phyloP scores from a whole-genome alignment of 441 rosid species.

The Pelargonium myrrhifolium region DNA sequence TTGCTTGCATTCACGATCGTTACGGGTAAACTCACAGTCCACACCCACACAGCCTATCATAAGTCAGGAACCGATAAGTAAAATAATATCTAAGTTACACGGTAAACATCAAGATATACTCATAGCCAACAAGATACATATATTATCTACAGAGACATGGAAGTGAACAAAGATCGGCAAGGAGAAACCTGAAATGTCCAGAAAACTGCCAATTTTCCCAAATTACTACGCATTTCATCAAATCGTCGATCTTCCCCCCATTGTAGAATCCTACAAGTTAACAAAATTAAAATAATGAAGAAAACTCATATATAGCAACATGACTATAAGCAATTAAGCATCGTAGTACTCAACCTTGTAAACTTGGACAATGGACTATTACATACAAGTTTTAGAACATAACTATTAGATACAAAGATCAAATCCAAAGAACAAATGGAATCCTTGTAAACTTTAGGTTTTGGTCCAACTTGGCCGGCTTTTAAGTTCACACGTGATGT shows the following conservation, averaged over 20 bases:
- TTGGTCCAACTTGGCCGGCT: no score
- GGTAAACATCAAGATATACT: conserved; percentile 6
- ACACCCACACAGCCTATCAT: conserved; percentile 85
- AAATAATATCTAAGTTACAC: background rate
- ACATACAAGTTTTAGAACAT: no score
- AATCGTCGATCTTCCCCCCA: conserved; percentile 96
- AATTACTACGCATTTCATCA: conserved; percentile 71
- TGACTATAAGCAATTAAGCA: no score
- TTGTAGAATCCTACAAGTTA: conserved; percentile 49
- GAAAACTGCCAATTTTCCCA: conserved; percentile 64
- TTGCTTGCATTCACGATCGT: conserved; percentile 79
- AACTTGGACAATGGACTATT: no score
- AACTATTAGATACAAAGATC: no score
- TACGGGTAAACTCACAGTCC: conserved; percentile 88
- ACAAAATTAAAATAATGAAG: conserved; percentile 5
- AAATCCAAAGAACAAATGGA: no score
- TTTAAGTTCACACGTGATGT: no score
- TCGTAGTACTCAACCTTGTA: no score
- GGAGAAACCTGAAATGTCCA: conserved; percentile 72
- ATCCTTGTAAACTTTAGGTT: no score
- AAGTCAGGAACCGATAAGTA: conserved; percentile 1
- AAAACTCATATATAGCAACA: background rate
- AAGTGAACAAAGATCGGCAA: background rate
- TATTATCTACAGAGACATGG: background rate
- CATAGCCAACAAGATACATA: conserved; percentile 10